Evolutionary conservation across 768 basidiomycete genomes (phyloP), one percentile per base, ranked within the genome.

Genomic region (Trametes villosa): DNA sequence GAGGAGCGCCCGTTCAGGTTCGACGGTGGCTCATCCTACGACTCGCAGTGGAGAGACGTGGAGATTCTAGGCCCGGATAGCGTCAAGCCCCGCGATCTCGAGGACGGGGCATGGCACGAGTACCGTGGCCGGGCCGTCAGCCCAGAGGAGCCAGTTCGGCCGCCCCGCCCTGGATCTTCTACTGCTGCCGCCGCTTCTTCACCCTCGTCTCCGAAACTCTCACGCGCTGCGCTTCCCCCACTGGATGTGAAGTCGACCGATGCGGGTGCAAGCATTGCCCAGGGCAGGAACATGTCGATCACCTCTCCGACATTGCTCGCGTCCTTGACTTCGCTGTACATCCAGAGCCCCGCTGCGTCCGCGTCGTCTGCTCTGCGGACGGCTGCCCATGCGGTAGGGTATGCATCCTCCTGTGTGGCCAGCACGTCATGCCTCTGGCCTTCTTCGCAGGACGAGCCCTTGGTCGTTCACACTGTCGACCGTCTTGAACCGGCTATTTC

Each of bases 381-480:
- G 20, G 31, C 18, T 47, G 12, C 38, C 36, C 53, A 18, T 34
- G 50, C 31, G 18, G 26, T 40, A 49, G 31, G 9, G 29, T 20
- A 36, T 9, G 11, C 41, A 18, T 36, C 27, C 13, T 4, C 41
- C 15, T 30, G 18, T 33, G 22, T 40, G 15, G 33, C 31, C 18
- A 24, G 22, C 33, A 24, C 20, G 5, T 26, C 36, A 17, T 51
- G 50, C 22, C 34, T 26, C 24, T 9, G 11, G 15, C 38, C 18
- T 2, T 31, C 31, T 24, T 56, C 56, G 22, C 27, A 71, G 31
- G 62, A 69, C 13, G 77, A 79, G 38, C 70, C 75, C 18, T 79
- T 86, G 33, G 80, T 89, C 3, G 84, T 89, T 34, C 82, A 79
- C 70, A 88, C 89, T 48, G 85, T 85, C 65, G 78, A 82, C 63